phyloP scores from a whole-genome alignment of 2,329 filamentous ascomycete species.

The Graphilbum ipis-grandicollis region DNA sequence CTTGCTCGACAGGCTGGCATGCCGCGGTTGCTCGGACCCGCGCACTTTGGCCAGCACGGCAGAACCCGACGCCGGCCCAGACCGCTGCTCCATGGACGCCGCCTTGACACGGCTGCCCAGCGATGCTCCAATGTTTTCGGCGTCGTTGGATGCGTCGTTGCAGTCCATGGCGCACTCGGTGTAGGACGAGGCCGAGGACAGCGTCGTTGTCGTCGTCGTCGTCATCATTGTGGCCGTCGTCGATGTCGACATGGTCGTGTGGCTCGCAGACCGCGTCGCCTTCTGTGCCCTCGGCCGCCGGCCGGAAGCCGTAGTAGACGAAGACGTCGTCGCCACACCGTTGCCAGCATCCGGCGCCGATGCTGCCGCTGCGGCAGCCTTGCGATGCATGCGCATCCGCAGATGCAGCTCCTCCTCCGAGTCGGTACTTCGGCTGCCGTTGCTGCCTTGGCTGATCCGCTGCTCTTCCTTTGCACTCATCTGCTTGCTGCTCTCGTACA shows the following conservation, averaged over 20 bases:
- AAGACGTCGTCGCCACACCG: too few relatives aligned
- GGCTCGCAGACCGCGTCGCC: background rate
- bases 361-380: constrained; percentile 24
- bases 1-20: constrained; percentile 21
- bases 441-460: constrained; percentile 38
- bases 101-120: constrained; percentile 30
- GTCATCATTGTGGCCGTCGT: constrained; percentile 43
- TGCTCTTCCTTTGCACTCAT: constrained; percentile 44
- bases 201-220: constrained; percentile 39
- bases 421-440: constrained; percentile 34
- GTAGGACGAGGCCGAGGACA: constrained; percentile 59
- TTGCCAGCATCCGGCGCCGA: background rate
- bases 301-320: background rate
- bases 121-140: constrained; percentile 47
- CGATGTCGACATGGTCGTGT: constrained; percentile 14
- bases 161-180: constrained; percentile 62
- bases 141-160: constrained; percentile 51
- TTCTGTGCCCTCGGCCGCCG: background rate
- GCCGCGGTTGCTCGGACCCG: constrained; percentile 13
- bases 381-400: constrained; percentile 52
- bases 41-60: constrained; percentile 47
- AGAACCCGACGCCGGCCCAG: constrained; percentile 30
- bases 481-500: constrained; percentile 28
- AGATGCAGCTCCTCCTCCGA: constrained; percentile 73
- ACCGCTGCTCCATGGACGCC: constrained; percentile 22